phyloP scores from a whole-genome alignment of 495 filamentous ascomycete species.

The Aspergillus funiculosus region DNA sequence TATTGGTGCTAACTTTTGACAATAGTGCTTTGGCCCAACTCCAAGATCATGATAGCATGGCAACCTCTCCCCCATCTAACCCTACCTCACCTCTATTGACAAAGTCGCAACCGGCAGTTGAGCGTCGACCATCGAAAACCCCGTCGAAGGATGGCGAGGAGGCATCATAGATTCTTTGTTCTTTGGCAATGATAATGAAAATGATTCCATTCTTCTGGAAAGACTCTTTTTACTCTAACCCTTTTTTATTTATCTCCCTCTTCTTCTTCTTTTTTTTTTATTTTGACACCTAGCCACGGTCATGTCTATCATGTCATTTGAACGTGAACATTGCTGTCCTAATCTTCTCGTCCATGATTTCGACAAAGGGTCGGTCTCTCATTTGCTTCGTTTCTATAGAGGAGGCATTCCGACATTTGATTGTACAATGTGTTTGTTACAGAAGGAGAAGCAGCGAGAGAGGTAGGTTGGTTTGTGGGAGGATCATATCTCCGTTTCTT shows the following conservation, averaged over 20 bases:
- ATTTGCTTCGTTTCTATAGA: conserved; percentile 18
- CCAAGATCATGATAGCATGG: conserved; percentile 51
- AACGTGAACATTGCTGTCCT: conserved; percentile 17
- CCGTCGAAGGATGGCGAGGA: conserved; percentile 43
- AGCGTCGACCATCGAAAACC: conserved; percentile 45
- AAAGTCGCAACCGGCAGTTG: conserved; percentile 48
- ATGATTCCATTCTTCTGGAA: conserved; percentile 38
- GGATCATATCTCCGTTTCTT: conserved; percentile 11
- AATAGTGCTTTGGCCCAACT: conserved; percentile 53
- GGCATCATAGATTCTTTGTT: conserved; percentile 42
- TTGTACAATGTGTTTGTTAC: conserved; percentile 23
- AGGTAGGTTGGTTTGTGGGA: conserved; percentile 20
- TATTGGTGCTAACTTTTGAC: conserved; percentile 20
- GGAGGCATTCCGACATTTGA: conserved; percentile 18
- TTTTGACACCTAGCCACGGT: conserved; percentile 19
- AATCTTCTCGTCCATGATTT: conserved; percentile 32
- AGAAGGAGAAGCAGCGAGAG: conserved; percentile 13
- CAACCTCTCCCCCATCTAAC: conserved; percentile 54
- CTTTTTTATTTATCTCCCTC: conserved; percentile 22
- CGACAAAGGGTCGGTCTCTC: conserved; percentile 28
- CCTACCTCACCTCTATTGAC: conserved; percentile 51
- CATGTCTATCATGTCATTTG: conserved; percentile 24
- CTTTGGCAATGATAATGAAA: conserved; percentile 43
- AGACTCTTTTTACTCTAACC: conserved; percentile 27
- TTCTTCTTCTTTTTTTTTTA: conserved; percentile 17